phyloP scores from a whole-genome alignment of 768 basidiomycete genomes.

The Suillus hirtellus region DNA sequence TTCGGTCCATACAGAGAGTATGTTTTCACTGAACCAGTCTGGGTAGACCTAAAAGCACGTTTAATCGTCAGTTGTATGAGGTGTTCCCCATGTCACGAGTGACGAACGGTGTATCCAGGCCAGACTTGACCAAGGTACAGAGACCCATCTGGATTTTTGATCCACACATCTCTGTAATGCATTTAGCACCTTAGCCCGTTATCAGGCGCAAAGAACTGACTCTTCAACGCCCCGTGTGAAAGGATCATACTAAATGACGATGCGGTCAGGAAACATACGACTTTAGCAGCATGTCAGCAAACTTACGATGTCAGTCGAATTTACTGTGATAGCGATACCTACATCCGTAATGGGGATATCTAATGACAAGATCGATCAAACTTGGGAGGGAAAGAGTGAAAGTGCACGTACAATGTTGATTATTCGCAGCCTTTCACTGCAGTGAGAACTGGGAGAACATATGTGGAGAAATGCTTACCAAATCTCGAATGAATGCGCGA shows the following conservation, averaged over 20 bases:
- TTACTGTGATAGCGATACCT: slow-evolving; percentile 56
- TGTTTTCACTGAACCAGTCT: slow-evolving; percentile 59
- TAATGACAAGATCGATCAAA: slow-evolving; percentile 20
- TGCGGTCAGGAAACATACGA: neutral
- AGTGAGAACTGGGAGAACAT: slow-evolving; percentile 11
- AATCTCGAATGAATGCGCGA: slow-evolving; percentile 50
- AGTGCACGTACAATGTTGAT: slow-evolving; percentile 30
- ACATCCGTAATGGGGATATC: slow-evolving; percentile 75
- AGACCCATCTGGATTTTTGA: slow-evolving; percentile 74
- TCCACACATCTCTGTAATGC: slow-evolving; percentile 56
- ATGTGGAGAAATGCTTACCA: slow-evolving; percentile 42
- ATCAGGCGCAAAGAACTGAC: slow-evolving; percentile 35
- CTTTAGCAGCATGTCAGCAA: neutral
- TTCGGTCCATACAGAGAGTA: slow-evolving; percentile 61
- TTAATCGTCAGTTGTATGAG: neutral
- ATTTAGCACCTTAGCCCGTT: slow-evolving; percentile 1
- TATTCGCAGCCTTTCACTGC: slow-evolving; percentile 22
- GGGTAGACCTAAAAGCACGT: slow-evolving; percentile 47
- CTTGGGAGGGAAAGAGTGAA: neutral
- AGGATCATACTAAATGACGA: slow-evolving; percentile 56
- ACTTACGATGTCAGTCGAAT: slow-evolving; percentile 62
- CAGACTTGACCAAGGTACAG: slow-evolving; percentile 76
- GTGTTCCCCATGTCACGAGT: neutral
- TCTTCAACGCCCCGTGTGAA: slow-evolving; percentile 61
- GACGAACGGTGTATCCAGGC: slow-evolving; percentile 68